Evolutionary conservation across 2,329 filamentous ascomycete species (phyloP).

Genomic region (Aspergillus unguis): DNA sequence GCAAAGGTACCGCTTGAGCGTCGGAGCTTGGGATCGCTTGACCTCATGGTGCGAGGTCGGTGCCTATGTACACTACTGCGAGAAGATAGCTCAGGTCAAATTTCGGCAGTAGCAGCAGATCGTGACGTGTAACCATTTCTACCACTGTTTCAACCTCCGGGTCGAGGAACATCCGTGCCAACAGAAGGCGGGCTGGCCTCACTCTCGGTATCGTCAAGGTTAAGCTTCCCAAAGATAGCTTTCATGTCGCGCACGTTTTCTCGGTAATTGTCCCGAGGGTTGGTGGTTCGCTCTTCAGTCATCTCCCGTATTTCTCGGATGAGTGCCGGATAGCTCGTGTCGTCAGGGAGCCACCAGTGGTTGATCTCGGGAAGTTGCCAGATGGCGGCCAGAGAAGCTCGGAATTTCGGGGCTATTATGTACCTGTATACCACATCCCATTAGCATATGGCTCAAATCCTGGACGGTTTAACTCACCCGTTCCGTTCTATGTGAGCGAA

Average conservation of each 20-base stretch:
- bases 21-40: too few species aligned
- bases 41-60: too few species aligned
- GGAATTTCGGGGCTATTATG: slow-evolving; percentile 72
- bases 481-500: slow-evolving; percentile 73
- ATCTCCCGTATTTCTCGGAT: slow-evolving; percentile 75
- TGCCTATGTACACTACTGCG: too few species aligned
- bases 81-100: too few species aligned
- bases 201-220: slow-evolving; percentile 47
- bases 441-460: background rate
- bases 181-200: slow-evolving; percentile 26
- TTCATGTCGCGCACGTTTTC: slow-evolving; percentile 72
- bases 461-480: slow-evolving; percentile 55
- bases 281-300: slow-evolving; percentile 70
- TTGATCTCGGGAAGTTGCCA: slow-evolving; percentile 70
- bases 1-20: too few species aligned
- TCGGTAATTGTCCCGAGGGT: slow-evolving; percentile 48
- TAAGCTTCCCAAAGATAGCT: slow-evolving; percentile 65
- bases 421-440: slow-evolving; percentile 57
- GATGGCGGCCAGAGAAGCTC: slow-evolving; percentile 69
- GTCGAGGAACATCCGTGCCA: slow-evolving; percentile 8
- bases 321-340: slow-evolving; percentile 70
- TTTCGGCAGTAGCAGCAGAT: background rate
- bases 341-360: slow-evolving; percentile 86
- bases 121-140: background rate
- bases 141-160: background rate